Evolutionary conservation across 2,329 filamentous ascomycete genomes (phyloP).

Genomic region (Biscogniauxia marginata): DNA sequence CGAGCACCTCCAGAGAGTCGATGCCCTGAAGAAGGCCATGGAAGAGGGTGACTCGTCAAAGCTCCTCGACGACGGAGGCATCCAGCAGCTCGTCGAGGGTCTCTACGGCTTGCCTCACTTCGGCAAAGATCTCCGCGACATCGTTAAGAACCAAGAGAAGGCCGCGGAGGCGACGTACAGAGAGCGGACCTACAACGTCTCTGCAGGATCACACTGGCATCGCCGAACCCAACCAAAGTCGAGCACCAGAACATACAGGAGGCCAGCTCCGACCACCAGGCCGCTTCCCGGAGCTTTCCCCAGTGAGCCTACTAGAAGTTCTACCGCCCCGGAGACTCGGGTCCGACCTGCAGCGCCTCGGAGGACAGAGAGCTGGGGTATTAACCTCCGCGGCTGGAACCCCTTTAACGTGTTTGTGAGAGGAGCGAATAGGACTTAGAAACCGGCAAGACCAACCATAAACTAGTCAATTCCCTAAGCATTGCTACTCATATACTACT

Average conservation of each 20-base stretch:
- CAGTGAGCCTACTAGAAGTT: background rate
- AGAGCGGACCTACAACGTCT: background rate
- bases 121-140: constrained; percentile 4
- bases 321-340: too few species aligned
- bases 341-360: too few species aligned
- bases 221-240: background rate
- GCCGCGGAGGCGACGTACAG: background rate
- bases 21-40: constrained; percentile 3
- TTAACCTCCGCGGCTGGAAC: too few species aligned
- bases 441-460: too few species aligned
- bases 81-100: constrained; percentile 6
- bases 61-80: constrained; percentile 5
- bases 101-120: constrained; percentile 4
- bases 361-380: background rate
- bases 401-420: too few species aligned
- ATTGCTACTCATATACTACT: too few species aligned
- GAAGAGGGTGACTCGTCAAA: background rate
- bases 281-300: background rate
- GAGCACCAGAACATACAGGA: background rate
- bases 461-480: too few species aligned
- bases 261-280: background rate
- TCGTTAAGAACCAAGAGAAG: background rate
- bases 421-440: too few species aligned
- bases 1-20: constrained; percentile 3
- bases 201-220: background rate